Evolutionary conservation across 116 monocot genomes (phyloP).

Genomic region (Dioscorea cayenensis): DNA sequence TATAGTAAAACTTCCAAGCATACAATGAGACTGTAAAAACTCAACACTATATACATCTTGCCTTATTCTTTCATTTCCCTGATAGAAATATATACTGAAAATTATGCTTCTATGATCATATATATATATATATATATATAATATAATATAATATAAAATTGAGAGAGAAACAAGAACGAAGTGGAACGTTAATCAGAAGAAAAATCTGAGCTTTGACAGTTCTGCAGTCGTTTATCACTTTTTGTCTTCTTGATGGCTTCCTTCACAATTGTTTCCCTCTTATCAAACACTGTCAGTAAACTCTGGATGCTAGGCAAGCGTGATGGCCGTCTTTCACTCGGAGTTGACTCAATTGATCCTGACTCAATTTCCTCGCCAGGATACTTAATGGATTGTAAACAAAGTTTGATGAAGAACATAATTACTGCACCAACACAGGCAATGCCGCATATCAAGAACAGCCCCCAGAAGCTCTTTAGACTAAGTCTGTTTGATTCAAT

Average conservation of each 20-base stretch:
- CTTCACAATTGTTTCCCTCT: constrained; percentile 68
- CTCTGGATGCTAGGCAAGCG: constrained; percentile 32
- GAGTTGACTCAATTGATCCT: neutral
- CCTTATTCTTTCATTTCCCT: too few relatives aligned
- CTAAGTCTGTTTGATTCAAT: constrained; percentile 40
- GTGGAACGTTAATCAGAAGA: too few relatives aligned
- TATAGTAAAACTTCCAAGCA: too few relatives aligned
- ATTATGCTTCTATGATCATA: too few relatives aligned
- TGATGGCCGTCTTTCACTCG: constrained; percentile 16
- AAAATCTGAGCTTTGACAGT: neutral
- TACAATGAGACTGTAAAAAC: too few relatives aligned
- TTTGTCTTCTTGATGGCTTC: constrained; percentile 42
- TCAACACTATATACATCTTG: too few relatives aligned
- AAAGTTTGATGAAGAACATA: constrained; percentile 53
- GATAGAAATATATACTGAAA: too few relatives aligned
- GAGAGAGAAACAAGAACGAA: too few relatives aligned
- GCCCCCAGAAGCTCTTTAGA: constrained; percentile 69
- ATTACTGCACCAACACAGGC: constrained; percentile 47
- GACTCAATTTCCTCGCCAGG: constrained; percentile 10
- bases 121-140: too few relatives aligned
- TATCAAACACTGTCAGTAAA: constrained; percentile 69
- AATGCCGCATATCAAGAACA: constrained; percentile 74
- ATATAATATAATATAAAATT: too few relatives aligned
- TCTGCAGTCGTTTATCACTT: constrained; percentile 9
- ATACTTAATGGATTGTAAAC: constrained; percentile 58